Conservation (phyloP, 2,329 filamentous ascomycete species). For the Botrytis sinoallii region DNA sequence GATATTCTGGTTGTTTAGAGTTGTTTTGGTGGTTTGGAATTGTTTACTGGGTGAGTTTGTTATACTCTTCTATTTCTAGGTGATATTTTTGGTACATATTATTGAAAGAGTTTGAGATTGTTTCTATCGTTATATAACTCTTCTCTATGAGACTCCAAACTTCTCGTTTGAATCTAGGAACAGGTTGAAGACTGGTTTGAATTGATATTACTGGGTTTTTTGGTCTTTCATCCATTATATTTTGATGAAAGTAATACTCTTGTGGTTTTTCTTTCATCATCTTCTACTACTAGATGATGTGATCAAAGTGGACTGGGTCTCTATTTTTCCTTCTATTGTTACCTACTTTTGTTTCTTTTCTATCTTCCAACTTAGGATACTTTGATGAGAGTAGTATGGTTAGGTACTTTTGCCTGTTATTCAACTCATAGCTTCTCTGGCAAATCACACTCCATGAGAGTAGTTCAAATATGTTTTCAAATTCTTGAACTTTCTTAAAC, state of each 20-base stretch:
- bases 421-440: neutral
- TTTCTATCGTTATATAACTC: accelerated
- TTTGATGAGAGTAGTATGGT: neutral
- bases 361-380: too few species aligned
- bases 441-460: neutral
- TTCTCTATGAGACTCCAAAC: accelerated
- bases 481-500: neutral
- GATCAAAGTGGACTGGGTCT: neutral
- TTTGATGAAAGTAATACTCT: too few species aligned
- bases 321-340: neutral
- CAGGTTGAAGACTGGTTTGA: accelerated
- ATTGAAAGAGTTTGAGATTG: too few species aligned
- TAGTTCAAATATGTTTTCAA: too few species aligned
- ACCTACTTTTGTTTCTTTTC: neutral
- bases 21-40: neutral
- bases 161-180: accelerated
- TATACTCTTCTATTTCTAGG: too few species aligned
- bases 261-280: neutral
- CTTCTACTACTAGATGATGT: too few species aligned
- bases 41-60: neutral
- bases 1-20: neutral
- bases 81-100: accelerated
- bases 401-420: too few species aligned
- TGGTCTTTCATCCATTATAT: neutral
- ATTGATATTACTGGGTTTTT: neutral